A percentile compares a stretch with the other conserved stretches of the same genome.
phyloP scores from a whole-genome alignment of 495 filamentous ascomycete genomes.

The Chaetomium cochliodes region DNA sequence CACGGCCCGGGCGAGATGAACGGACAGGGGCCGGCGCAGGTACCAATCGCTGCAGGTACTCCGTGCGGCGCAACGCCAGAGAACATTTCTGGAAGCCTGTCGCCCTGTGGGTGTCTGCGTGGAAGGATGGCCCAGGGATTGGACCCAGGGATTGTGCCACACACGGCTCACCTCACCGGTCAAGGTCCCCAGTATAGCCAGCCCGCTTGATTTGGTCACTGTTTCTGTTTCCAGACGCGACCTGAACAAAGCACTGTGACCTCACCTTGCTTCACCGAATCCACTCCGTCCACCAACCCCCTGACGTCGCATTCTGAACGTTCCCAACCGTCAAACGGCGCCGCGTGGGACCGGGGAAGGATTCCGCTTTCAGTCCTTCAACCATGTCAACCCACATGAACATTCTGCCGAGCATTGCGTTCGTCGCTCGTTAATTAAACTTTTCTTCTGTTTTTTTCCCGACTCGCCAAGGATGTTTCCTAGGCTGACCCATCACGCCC shows the following conservation, averaged over 20 bases:
- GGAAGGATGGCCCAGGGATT: constrained; percentile 12
- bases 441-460: neutral
- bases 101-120: neutral
- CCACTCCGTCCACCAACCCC: constrained; percentile 2
- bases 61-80: constrained; percentile 1
- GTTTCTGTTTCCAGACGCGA: neutral
- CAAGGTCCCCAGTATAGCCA: neutral
- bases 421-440: constrained; percentile 10
- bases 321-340: constrained; percentile 21
- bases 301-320: constrained; percentile 8
- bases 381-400: constrained; percentile 13
- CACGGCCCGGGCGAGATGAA: constrained; percentile 18
- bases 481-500: too few species aligned
- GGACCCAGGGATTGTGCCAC: constrained; percentile 3
- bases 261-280: constrained; percentile 9
- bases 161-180: constrained; percentile 4
- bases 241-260: neutral
- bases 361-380: constrained; percentile 26
- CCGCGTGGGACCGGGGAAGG: constrained; percentile 27
- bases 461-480: neutral
- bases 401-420: constrained; percentile 8
- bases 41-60: constrained; percentile 11
- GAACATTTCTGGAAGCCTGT: constrained; percentile 27
- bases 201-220: neutral
- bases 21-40: neutral